Evolutionary conservation across 805 yeast genomes (phyloP).

Genomic region (Candida silvicultrix): DNA sequence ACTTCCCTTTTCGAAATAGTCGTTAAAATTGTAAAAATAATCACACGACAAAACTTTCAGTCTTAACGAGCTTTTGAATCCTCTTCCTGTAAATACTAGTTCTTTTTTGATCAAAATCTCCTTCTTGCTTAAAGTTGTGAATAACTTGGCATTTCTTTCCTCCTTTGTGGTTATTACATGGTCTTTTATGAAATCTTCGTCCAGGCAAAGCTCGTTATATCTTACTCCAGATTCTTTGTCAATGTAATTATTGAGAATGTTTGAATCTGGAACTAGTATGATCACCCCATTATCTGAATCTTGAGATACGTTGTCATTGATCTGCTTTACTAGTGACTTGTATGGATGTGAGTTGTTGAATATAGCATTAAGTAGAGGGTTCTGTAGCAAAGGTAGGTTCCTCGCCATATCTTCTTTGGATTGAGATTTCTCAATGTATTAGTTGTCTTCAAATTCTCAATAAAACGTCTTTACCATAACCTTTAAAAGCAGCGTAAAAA

Average conservation of each 20-base stretch:
- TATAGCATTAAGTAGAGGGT: slow-evolving; percentile 58
- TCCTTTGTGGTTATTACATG: slow-evolving; percentile 45
- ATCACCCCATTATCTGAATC: slow-evolving; percentile 37
- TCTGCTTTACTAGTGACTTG: slow-evolving; percentile 39
- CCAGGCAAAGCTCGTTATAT: slow-evolving; percentile 47
- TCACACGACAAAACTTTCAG: slow-evolving; percentile 38
- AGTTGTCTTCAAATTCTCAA: neutral
- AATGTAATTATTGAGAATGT: slow-evolving; percentile 32
- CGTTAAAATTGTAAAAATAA: slow-evolving; percentile 48
- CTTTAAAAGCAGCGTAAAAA: too few relatives aligned
- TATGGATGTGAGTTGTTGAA: slow-evolving; percentile 58
- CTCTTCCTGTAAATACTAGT: slow-evolving; percentile 47
- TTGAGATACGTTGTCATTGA: slow-evolving; percentile 33
- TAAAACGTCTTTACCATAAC: neutral
- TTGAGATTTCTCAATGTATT: neutral
- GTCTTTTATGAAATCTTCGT: slow-evolving; percentile 53
- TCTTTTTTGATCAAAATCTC: slow-evolving; percentile 53
- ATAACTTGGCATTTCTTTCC: slow-evolving; percentile 30
- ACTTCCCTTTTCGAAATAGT: slow-evolving; percentile 52
- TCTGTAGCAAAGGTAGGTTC: slow-evolving; percentile 48
- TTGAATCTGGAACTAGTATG: slow-evolving; percentile 60
- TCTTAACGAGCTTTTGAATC: slow-evolving; percentile 42
- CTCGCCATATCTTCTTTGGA: slow-evolving; percentile 20
- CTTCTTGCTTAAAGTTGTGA: slow-evolving; percentile 48
- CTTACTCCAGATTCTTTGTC: slow-evolving; percentile 32